These are phyloP conservation scores for Dorcoceras hygrometricum DNA, from an alignment of 257 asterid species.

Conservation along the genomic window DNA sequence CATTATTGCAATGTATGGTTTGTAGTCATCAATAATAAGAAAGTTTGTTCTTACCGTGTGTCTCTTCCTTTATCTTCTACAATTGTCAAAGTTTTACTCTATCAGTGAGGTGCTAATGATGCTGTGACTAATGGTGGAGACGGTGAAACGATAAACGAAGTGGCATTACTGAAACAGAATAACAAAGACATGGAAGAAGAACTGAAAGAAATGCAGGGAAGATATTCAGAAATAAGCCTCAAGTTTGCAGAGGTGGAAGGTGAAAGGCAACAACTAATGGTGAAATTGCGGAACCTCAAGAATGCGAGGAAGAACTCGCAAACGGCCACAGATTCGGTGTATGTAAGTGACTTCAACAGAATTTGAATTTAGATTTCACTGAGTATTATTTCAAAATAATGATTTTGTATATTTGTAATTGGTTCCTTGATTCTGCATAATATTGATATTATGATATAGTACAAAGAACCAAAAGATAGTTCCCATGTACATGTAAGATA, in stretches of 20 bases:
- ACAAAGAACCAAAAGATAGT: not conserved
- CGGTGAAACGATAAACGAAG: too few species aligned
- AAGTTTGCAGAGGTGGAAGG: slow-evolving; percentile 98
- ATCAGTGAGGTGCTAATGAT: too few species aligned
- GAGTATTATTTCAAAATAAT: too few species aligned
- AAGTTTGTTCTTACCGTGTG: too few species aligned
- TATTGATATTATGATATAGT: not conserved
- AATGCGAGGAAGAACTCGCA: slow-evolving; percentile 54
- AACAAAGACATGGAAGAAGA: slow-evolving; percentile 68
- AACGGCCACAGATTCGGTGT: slow-evolving; percentile 8
- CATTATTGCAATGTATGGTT: too few species aligned
- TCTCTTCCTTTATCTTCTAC: too few species aligned
- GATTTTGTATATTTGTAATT: not conserved
- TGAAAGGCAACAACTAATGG: slow-evolving; percentile 90
- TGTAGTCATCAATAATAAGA: too few species aligned
- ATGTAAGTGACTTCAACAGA: slow-evolving; percentile 25
- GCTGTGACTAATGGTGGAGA: too few species aligned
- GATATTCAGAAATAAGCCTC: slow-evolving; percentile 94
- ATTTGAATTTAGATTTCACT: not conserved
- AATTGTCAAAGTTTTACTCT: too few species aligned
- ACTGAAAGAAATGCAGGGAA: slow-evolving; percentile 77
- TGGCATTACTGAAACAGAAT: slow-evolving; percentile 54
- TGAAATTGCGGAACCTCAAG: slow-evolving; percentile 75
- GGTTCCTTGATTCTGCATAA: not conserved
- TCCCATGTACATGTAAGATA: too few species aligned